Conservation (phyloP, 805 yeast species). For the Pichia sporocuriosa region DNA sequence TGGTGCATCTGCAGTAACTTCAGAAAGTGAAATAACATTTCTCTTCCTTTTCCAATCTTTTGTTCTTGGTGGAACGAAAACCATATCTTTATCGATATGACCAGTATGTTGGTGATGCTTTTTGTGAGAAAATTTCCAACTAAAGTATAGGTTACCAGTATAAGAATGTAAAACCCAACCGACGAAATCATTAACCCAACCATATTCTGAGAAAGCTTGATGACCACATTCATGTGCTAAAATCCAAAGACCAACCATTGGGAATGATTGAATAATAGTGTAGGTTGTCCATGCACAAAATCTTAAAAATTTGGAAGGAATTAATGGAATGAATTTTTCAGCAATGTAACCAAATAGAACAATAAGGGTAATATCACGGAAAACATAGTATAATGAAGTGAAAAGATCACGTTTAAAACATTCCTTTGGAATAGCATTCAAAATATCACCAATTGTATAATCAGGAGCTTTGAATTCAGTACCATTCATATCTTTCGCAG, state of each 20-base stretch:
- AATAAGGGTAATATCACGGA: constrained; percentile 45
- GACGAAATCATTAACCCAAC: constrained; percentile 44
- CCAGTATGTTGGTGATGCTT: constrained; percentile 63
- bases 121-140: constrained; percentile 55
- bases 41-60: constrained; percentile 34
- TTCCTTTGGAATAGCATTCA: constrained; percentile 52
- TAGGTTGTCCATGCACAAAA: constrained; percentile 35
- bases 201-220: constrained; percentile 52
- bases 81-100: constrained; percentile 53
- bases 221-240: constrained; percentile 63
- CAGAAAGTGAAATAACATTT: constrained; percentile 32
- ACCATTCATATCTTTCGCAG: constrained; percentile 48
- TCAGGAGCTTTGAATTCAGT: constrained; percentile 55
- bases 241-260: constrained; percentile 56
- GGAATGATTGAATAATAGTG: constrained; percentile 38
- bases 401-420: constrained; percentile 50
- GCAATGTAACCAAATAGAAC: constrained; percentile 37
- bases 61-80: constrained; percentile 49
- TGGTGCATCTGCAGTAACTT: constrained; percentile 51
- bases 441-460: constrained; percentile 50
- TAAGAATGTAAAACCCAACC: constrained; percentile 60
- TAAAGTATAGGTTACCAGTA: constrained; percentile 51
- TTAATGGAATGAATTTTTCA: constrained; percentile 36
- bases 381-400: constrained; percentile 45
- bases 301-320: constrained; percentile 31